phyloP scores from a whole-genome alignment of 2,329 filamentous ascomycete species.

The Sporothrix protearum region DNA sequence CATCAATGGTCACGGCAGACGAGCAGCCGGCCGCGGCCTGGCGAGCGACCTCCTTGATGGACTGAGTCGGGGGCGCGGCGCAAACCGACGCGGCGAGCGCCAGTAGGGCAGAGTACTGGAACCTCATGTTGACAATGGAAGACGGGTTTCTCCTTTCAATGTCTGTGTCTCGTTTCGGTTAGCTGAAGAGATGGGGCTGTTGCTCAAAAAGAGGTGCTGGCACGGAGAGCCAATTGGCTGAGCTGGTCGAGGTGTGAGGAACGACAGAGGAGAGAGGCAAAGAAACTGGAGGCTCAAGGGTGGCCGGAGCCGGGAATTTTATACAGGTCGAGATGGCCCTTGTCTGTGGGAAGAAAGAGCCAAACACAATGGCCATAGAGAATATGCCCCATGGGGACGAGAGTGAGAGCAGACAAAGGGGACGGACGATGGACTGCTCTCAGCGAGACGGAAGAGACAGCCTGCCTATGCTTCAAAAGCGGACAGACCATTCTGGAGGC shows the following conservation, averaged over 20 bases:
- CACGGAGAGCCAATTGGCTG: constrained; percentile 12
- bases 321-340: not conserved
- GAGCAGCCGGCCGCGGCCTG: constrained; percentile 35
- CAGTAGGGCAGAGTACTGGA: constrained; percentile 37
- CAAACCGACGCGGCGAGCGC: constrained; percentile 38
- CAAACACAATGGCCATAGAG: not conserved
- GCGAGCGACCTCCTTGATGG: constrained; percentile 31
- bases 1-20: constrained; percentile 39
- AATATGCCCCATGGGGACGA: constrained; percentile 9
- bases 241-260: constrained; percentile 17
- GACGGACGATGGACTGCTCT: not conserved
- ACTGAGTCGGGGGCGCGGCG: constrained; percentile 35
- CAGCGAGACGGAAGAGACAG: constrained; percentile 5
- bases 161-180: not conserved
- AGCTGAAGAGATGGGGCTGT: not conserved
- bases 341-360: not conserved
- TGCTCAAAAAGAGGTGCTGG: constrained; percentile 10
- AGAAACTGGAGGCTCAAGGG: constrained; percentile 9
- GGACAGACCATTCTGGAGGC: constrained; percentile 15
- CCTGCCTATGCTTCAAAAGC: not conserved
- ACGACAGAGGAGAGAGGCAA: not conserved
- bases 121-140: constrained; percentile 35
- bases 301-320: constrained; percentile 8
- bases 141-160: not conserved
- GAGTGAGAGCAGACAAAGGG: not conserved